Evolutionary conservation across 495 filamentous ascomycete species (phyloP), one percentile per base, ranked within the genome.

Genomic region (Trichocladium uniseriatum): DNA sequence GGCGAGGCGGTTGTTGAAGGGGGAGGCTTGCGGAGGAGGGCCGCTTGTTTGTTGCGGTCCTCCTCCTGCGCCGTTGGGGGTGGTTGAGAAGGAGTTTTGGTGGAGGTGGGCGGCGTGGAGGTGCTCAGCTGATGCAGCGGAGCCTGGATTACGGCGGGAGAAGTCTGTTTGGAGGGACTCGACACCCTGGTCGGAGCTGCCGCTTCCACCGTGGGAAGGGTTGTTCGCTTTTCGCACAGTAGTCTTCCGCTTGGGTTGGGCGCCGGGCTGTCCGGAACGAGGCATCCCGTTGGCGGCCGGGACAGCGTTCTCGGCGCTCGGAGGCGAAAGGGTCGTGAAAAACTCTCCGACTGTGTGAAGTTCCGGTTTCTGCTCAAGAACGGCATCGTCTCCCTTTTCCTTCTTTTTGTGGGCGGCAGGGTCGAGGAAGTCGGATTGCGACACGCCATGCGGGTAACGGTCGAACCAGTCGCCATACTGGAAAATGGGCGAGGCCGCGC

Each of bases 401-500:
- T 83, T 83, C 62, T 79, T 80, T 62, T 78, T 71, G 48, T 78
- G 76, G 1, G 72, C 68, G 32, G 81, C 81, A 0, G 87, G 83
- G 52, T 90, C 87, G 54, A 90, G 84, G 67, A 85, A 92, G 64
- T 92, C 84, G 9, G 82, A 73, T 45, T 83, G 77, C 22, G 87
- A 86, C 18, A 96, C 87, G 10, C 92, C 92, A 57, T 92, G 87
- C 1, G 92, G 92, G 68, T 96, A 96, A 55, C 87, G 82, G 60
- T 90, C 81, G 59, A 96, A 96, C 92, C 92, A 98, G 65, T 98
- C 92, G 31, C 90, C 90, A 57, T 97, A 98, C 60, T 96, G 91
- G 69, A 95, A 90, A 63, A 95, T 87, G 11, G 77, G 68, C 18
- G 79, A 80, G 34, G 80, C 67, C 14, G 68, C 61, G 42, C 64